Conservation (phyloP, 805 yeast species). For the Wickerhamia fluorescens region DNA sequence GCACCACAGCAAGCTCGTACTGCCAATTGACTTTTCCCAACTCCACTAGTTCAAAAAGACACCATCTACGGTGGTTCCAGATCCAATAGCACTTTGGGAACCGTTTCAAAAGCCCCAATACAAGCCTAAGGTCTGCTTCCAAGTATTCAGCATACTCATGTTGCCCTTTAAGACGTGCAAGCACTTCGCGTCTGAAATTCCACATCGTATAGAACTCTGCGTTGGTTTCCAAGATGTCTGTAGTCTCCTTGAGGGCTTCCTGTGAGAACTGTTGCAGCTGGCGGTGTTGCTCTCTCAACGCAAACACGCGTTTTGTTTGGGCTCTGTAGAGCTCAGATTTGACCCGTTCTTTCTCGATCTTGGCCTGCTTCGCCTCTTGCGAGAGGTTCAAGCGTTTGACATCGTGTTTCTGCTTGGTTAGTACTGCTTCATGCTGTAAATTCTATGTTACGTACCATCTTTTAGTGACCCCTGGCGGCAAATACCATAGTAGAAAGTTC, state of each 20-base stretch:
- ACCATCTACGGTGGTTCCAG: conserved; percentile 92
- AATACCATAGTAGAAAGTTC: no score
- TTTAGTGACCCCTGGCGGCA: no score
- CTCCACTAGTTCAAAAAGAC: conserved; percentile 39
- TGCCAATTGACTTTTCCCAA: conserved; percentile 56
- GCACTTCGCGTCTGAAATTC: conserved; percentile 80
- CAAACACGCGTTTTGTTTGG: conserved; percentile 40
- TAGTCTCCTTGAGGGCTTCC: conserved; percentile 45
- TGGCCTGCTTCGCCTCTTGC: conserved; percentile 47
- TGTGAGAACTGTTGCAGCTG: conserved; percentile 9
- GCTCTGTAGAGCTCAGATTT: conserved; percentile 52
- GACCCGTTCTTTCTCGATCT: conserved; percentile 49
- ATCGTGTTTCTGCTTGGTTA: conserved; percentile 52
- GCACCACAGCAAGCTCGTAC: conserved; percentile 64
- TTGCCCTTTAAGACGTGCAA: conserved; percentile 21
- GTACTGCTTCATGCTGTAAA: not conserved
- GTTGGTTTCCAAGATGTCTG: conserved; percentile 52
- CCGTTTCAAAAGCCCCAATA: conserved; percentile 48
- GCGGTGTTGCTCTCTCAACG: conserved; percentile 10
- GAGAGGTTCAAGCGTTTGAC: conserved; percentile 54
- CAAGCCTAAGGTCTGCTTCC: conserved; percentile 54
- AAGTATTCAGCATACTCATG: conserved; percentile 25
- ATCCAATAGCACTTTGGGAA: conserved; percentile 95
- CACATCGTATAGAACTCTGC: conserved; percentile 88
- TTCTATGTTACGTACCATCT: conserved; percentile 1